phyloP scores from a whole-genome alignment of 208 protist species.

The Trypanosoma caninum region DNA sequence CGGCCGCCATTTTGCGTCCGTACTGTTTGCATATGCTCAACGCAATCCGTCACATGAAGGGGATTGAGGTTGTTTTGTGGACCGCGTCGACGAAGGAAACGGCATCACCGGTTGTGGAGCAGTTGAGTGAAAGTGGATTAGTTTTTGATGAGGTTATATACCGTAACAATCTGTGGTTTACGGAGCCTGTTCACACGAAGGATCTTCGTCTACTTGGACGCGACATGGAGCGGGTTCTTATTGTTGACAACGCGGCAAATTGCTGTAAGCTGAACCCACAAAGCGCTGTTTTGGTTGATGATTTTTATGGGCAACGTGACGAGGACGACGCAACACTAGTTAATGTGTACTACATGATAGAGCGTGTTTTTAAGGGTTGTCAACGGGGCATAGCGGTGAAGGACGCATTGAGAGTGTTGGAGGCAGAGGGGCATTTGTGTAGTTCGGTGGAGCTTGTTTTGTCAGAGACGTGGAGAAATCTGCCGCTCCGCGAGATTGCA shows the following conservation, averaged over 20 bases:
- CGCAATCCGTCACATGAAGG: constrained; percentile 77
- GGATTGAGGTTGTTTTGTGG: constrained; percentile 91
- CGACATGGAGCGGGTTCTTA: constrained; percentile 81
- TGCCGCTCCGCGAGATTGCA: constrained; percentile 72
- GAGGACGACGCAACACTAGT: constrained; percentile 72
- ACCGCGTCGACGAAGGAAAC: constrained; percentile 91
- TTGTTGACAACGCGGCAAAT: constrained; percentile 90
- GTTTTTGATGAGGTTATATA: constrained; percentile 90
- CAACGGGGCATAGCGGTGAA: constrained; percentile 36
- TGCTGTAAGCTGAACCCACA: constrained; percentile 88
- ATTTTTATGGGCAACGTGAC: constrained; percentile 74
- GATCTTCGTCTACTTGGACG: constrained; percentile 90
- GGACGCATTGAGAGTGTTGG: constrained; percentile 45
- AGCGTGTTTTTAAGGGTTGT: constrained; percentile 51
- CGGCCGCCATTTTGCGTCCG: constrained; percentile 71
- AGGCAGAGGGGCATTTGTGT: constrained; percentile 66
- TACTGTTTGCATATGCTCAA: constrained; percentile 88
- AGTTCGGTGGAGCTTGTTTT: constrained; percentile 38
- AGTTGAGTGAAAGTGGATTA: constrained; percentile 61
- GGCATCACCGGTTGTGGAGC: constrained; percentile 74
- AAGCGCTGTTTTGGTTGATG: constrained; percentile 85
- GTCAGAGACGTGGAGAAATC: constrained; percentile 60
- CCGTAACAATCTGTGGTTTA: constrained; percentile 89
- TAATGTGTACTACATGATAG: constrained; percentile 89
- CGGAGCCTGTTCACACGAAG: constrained; percentile 90